Evolutionary conservation across 2,329 filamentous ascomycete species (phyloP).

Genomic region (Ophiostoma angusticollis): DNA sequence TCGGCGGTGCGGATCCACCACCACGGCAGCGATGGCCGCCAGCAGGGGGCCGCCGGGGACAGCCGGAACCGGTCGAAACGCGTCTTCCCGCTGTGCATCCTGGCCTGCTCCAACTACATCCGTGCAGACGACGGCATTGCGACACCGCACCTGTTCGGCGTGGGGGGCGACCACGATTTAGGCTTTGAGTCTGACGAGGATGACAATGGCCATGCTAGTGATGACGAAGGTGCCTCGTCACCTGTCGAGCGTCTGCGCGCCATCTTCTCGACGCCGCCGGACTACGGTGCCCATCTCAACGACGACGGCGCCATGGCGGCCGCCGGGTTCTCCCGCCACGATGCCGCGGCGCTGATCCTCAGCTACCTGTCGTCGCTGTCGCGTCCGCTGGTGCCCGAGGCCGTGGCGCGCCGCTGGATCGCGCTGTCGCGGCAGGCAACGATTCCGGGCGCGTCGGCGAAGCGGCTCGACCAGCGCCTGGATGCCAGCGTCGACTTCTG

Average conservation of each 20-base stretch:
- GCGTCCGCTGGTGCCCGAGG: conserved; percentile 26
- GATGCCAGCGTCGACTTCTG: conserved; percentile 35
- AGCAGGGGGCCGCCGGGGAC: conserved; percentile 18
- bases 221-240: no score
- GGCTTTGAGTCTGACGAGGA: no score
- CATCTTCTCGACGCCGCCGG: conserved; percentile 24
- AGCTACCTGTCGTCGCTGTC: conserved; percentile 27
- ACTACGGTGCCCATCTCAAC: conserved; percentile 25
- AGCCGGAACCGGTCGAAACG: conserved; percentile 22
- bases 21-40: conserved; percentile 8
- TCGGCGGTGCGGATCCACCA: conserved; percentile 28
- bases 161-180: conserved; percentile 21
- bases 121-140: conserved; percentile 22
- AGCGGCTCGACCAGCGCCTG: conserved; percentile 28
- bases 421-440: conserved; percentile 28
- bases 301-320: not conserved
- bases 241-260: conserved; percentile 21
- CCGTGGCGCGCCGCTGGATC: conserved; percentile 28
- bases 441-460: conserved; percentile 21
- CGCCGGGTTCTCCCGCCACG: conserved; percentile 24
- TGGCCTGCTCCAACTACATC: conserved; percentile 27
- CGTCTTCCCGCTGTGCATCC: conserved; percentile 29
- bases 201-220: no score
- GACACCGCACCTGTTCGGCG: conserved; percentile 26
- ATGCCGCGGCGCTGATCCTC: conserved; percentile 29